phyloP scores from a whole-genome alignment of 2,329 filamentous ascomycete species.

The Apiospora pterosperma region DNA sequence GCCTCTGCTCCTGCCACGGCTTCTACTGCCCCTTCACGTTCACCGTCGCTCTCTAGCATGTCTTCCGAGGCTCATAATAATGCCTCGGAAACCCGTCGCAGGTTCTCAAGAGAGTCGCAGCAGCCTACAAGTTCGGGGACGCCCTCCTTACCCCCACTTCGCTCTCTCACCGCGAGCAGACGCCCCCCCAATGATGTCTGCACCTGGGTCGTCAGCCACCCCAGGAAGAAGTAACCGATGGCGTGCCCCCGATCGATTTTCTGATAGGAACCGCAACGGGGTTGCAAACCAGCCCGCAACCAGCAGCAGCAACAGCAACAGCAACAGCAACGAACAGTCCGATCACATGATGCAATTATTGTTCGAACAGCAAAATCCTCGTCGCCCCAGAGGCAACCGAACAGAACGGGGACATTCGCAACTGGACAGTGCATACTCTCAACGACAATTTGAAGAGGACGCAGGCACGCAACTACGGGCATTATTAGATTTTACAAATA shows the following conservation, averaged over 20 bases:
- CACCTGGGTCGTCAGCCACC: slow-evolving; percentile 14
- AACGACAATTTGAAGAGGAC: slow-evolving; percentile 13
- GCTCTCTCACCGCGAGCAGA: slow-evolving; percentile 28
- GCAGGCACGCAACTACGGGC: slow-evolving; percentile 19
- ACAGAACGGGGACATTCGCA: background rate
- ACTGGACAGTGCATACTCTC: background rate
- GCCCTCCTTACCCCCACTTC: slow-evolving; percentile 34
- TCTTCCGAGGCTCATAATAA: slow-evolving; percentile 28
- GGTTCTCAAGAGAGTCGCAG: slow-evolving; percentile 32
- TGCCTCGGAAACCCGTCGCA: slow-evolving; percentile 28
- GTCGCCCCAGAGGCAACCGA: background rate
- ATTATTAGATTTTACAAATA: slow-evolving; percentile 20
- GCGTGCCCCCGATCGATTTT: slow-evolving; percentile 17
- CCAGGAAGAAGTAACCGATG: slow-evolving; percentile 14
- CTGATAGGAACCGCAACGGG: slow-evolving; percentile 6
- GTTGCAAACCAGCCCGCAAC: background rate
- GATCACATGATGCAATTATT: background rate
- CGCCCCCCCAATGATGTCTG: slow-evolving; percentile 19
- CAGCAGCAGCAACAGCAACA: background rate
- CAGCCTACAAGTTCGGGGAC: slow-evolving; percentile 13
- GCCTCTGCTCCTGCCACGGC: slow-evolving; percentile 9
- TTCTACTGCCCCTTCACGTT: slow-evolving; percentile 7
- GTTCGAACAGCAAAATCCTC: slow-evolving; percentile 5
- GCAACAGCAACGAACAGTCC: background rate
- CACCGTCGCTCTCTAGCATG: slow-evolving; percentile 20